Evolutionary conservation across 345 rosid species (phyloP), one percentile per base, ranked within the genome.

Genomic region (Pelargonium nanum): DNA sequence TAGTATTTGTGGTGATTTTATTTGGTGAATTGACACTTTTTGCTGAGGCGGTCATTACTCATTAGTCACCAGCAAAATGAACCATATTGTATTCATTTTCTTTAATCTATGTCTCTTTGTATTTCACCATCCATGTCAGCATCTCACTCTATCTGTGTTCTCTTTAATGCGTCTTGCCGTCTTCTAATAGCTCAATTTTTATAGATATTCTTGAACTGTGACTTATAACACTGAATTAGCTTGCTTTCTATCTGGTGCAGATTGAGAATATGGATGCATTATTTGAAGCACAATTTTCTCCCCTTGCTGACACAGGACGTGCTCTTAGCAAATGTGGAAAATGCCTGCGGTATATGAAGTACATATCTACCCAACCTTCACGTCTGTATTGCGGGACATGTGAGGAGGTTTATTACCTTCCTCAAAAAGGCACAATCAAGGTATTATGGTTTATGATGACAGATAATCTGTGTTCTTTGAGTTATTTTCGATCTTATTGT

Each of bases 251-350:
- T 70, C 34, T 65, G 40, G 13, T 61, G 50, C 82, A 88, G 98
- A 89, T 92, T 59, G 89, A 81, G 57, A 85, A 82, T 81, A 92
- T 92, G 98, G 98, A 92, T 75, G 76, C 85, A 48, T 77, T 92
- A 63, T 92, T 92, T 74, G 98, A 92, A 82, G 86, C 95, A 57
- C 96, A 89, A 66, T 92, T 92, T 74, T 92, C 98, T 48, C 89
- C 88, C 25, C 84, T 86, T 62, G 84, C 86, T 53, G 89, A 83
- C 70, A 77, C 98, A 16, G 98, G 98, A 26, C 87, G 90, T 19
- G 74, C 70, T 64, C 81, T 92, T 55, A 88, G 96, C 75, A 92
- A 84, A 82, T 92, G 98, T 72, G 96, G 98, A 68, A 92, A 92
- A 78, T 92, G 95, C 77, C 72, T 86, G 73, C 85, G 96, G 59